Evolutionary conservation across 2,329 filamentous ascomycete species (phyloP).

Genomic region (Aureobasidium mangrovei): DNA sequence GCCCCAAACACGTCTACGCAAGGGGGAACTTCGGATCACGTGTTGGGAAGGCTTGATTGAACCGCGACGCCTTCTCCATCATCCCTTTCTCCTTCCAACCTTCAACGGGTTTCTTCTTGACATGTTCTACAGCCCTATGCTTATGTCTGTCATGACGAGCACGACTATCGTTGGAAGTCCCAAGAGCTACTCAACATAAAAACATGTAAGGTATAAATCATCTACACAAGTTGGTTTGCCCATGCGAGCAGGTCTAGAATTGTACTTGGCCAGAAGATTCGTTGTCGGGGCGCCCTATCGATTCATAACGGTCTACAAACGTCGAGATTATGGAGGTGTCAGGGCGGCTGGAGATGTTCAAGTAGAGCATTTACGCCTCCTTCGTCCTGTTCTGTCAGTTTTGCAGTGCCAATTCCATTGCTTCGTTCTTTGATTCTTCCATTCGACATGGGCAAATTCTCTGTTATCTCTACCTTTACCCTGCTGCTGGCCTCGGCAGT

Average conservation of each 20-base stretch:
- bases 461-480: constrained; percentile 6
- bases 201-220: background rate
- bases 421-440: background rate
- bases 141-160: background rate
- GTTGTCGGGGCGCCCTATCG: constrained; percentile 9
- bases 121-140: background rate
- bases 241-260: background rate
- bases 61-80: constrained; percentile 9
- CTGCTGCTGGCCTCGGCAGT: constrained; percentile 10
- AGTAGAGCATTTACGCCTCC: background rate
- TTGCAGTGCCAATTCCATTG: background rate
- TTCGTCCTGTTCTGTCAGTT: background rate
- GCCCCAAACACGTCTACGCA: constrained; percentile 7
- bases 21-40: constrained; percentile 12
- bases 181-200: background rate
- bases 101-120: constrained; percentile 2
- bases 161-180: background rate
- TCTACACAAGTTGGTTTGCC: background rate
- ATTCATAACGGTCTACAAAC: constrained; percentile 7
- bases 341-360: background rate
- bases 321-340: constrained; percentile 10
- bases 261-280: constrained; percentile 1
- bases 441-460: constrained; percentile 7
- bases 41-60: constrained; percentile 1
- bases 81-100: constrained; percentile 1